Evolutionary conservation across 108 stramenopile species (phyloP), one percentile per base, ranked within the genome.

Genomic region (Chaetoceros muelleri): DNA sequence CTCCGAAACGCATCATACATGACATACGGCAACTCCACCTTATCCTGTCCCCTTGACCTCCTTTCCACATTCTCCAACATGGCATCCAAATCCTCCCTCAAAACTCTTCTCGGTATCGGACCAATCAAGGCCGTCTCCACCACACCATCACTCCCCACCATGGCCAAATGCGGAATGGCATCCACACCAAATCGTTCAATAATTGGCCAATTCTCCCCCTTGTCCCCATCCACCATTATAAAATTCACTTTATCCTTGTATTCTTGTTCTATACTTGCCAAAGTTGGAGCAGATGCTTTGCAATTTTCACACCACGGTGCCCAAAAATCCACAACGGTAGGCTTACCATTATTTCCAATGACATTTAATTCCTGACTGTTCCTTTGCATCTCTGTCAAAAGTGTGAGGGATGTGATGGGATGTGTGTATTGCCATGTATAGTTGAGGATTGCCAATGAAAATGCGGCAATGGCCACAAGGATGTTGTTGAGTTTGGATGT

Each of bases 71-170:
- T 73, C 24, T 69, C 65, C 30, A 84, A 46, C 60, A 89, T 57
- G 8, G 80, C 80, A 61, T 90, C 75, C 30, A 90, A 72, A 72
- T 90, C 88, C 0, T 62, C 70, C 20, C 75, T 45, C 17, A 90
- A 46, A 21, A 85, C 79, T 57, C 57, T 56, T 48, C 78, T 74
- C 24, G 84, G 82, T 34, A 83, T 76, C 22, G 83, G 74, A 49
- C 88, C 88, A 48, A 90, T 84, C 71, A 90, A 69, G 5, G 88
- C 80, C 30, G 88, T 90, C 67, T 90, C 88, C 19, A 90, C 88
- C 30, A 74, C 73, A 3, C 88, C 88, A 44, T 80, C 65, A 18
- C 70, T 72, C n/a, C 58, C 60, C 0, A 90, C 46, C 52, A 90
- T 46, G 13, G 82, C 80, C 53, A 90, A 56, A 55, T 90, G 88